These are phyloP conservation scores for Samsoniella hepiali DNA, from an alignment of 2,329 filamentous ascomycete species.

Conservation along the genomic window DNA sequence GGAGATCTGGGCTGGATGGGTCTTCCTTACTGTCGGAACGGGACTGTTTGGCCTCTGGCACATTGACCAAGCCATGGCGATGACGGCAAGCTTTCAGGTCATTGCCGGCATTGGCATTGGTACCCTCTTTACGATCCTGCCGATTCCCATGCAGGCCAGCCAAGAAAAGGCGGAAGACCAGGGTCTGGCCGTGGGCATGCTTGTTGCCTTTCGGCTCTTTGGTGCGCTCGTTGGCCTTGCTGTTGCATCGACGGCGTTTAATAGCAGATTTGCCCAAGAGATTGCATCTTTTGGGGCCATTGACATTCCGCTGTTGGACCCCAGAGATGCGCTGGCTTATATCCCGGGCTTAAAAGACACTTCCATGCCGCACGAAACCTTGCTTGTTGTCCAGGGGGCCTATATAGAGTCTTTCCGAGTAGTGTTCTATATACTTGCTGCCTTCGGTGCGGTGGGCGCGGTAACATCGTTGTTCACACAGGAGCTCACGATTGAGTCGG, in stretches of 20 bases:
- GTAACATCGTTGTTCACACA: neutral
- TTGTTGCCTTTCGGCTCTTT: constrained; percentile 3
- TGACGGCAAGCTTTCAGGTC: constrained; percentile 1
- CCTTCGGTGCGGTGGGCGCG: neutral
- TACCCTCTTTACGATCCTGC: neutral
- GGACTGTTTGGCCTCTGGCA: neutral
- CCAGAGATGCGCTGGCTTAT: neutral
- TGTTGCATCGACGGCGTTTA: neutral
- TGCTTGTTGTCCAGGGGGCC: neutral
- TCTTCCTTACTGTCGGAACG: neutral
- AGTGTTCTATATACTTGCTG: neutral
- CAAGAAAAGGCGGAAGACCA: neutral
- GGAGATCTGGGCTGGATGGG: neutral
- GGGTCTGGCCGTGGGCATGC: neutral
- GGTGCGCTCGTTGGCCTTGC: neutral
- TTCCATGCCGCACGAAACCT: neutral
- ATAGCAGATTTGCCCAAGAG: neutral
- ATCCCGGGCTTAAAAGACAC: neutral
- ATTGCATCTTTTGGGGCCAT: neutral
- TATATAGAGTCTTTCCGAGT: neutral
- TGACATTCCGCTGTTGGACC: neutral
- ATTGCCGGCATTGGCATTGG: constrained; percentile 2
- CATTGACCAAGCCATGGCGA: neutral
- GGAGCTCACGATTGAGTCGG: neutral
- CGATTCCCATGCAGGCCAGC: constrained; percentile 9